Evolutionary conservation across 805 yeast genomes (phyloP), one percentile per base, ranked within the genome.

Genomic region (Candida dajiaensis): DNA sequence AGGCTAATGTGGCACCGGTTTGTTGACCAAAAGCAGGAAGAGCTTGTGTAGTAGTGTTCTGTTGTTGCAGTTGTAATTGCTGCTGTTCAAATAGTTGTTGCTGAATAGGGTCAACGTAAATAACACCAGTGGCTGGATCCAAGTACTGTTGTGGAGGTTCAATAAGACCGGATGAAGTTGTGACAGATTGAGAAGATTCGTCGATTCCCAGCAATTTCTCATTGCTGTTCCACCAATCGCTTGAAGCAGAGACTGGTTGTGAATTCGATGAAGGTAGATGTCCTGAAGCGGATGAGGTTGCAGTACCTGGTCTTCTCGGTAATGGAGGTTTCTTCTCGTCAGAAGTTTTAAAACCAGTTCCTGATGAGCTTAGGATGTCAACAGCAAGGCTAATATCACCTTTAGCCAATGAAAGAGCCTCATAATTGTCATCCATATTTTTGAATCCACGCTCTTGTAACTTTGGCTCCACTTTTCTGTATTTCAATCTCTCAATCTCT

Each of bases 51-150:
- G 39, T 37, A 22, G 41, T 45, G 16, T 44, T 49, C 20, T 41
- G 49, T 35, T 47, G 53, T 36, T 49, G 53, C 37, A 51, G 40
- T 29, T 51, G 57, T 18, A 55, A 56, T 28, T 58, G 61, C 38
- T 57, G 61, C 13, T 50, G 54, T 31, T 53, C 53, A 41, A 57
- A 60, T 38, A 55, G 57, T 36, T 60, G 61, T 42, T 83, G 85
- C 55, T 83, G 89, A 40, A 76, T 79, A 11, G 81, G 74, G 56
- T 85, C 90, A 31, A 84, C 77, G 55, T 84, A 85, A 4, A 83
- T 64, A 41, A 78, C 74, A 12, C 92, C 90, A 0, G 89, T 82
- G 8, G 74, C 68, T 3, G 89, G 89, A 55, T 85, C 90, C 19
- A 83, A 72, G 59, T 80, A 85, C 57, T 83, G 92, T 67, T 84